Base-by-base conservation (phyloP, 176 grass and related monocot species). In the Bromus sterilis region DNA sequence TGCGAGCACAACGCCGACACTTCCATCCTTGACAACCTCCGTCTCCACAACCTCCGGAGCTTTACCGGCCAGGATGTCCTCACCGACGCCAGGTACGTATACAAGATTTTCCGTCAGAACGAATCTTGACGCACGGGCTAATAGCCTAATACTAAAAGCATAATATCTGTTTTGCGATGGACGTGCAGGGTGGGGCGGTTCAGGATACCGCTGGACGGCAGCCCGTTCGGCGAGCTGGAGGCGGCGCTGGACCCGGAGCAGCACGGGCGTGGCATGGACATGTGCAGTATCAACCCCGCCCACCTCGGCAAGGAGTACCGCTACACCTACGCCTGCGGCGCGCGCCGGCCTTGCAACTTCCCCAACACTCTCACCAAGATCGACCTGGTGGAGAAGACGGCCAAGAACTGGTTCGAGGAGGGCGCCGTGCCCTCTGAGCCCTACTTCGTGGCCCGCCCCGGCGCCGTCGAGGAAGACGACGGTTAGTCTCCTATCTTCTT, bases 331-430 rank as follows among this genome's bases (percentile, higher is more conserved):
- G 97, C 93, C 56, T 95, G 97, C 39, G 97, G 97, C 35, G 97
- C 97, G 66, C 79, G 11, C 21, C 85, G 97, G 67, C 97, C 97
- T 15, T 99, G 97, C 89, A 99, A 99, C 82, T 99, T 99, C 87
- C 97, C 97, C 76, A 99, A 99, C 89, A 93, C 97, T 11, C 85
- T 99, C 80, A 93, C 97, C 57, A 99, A 99, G 89, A 76, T 99
- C 66, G 97, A 99, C 78, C 81, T 99, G 61, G 85, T 83, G 21
- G 86, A 91, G 66, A 93, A 90, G 91, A 93, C 44, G 73, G 91
- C 97, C 39, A 96, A 93, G 91, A 92, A 85, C 74, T 99, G 97
- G 97, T 77, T 96, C 85, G 93, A 99, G 86, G 87, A 91, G 25
- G 97, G 97, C 11, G 58, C 93, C 23, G 93, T 99, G 68, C 97